These are phyloP conservation scores for Croton laevigatus DNA, from an alignment of 441 rosid genomes.

Conservation along the genomic window DNA sequence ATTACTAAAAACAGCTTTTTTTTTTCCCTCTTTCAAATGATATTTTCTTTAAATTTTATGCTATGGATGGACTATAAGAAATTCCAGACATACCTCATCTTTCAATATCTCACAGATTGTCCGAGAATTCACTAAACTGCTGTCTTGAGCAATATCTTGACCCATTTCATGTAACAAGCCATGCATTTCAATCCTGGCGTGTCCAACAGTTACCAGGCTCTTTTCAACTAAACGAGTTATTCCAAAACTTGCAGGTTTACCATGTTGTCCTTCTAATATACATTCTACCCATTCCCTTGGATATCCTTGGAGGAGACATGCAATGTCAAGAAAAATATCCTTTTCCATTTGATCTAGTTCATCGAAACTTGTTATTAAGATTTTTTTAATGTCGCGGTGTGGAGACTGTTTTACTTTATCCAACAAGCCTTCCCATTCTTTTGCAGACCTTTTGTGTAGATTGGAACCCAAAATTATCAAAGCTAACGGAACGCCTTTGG, in stretches of 20 bases:
- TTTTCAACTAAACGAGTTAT: constrained; percentile 5
- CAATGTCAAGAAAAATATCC: constrained; percentile 4
- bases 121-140: constrained; percentile 33
- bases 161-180: constrained; percentile 43
- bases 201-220: no score
- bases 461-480: constrained; percentile 7
- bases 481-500: constrained; percentile 11
- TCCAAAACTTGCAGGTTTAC: neutral
- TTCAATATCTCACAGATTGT: constrained; percentile 7
- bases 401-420: neutral
- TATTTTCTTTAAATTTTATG: no score
- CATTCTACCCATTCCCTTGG: neutral
- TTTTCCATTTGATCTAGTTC: neutral
- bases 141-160: constrained; percentile 36
- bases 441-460: constrained; percentile 1
- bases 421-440: neutral
- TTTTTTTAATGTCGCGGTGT: neutral
- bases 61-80: no score
- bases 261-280: neutral
- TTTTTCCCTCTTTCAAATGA: no score
- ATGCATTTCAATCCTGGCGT: neutral
- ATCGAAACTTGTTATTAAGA: constrained; percentile 4
- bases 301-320: neutral
- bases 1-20: no score
- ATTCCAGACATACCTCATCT: no score